These are phyloP conservation scores for Stenocarpella maydis DNA, from an alignment of 2,329 filamentous ascomycete genomes.

Conservation along the genomic window DNA sequence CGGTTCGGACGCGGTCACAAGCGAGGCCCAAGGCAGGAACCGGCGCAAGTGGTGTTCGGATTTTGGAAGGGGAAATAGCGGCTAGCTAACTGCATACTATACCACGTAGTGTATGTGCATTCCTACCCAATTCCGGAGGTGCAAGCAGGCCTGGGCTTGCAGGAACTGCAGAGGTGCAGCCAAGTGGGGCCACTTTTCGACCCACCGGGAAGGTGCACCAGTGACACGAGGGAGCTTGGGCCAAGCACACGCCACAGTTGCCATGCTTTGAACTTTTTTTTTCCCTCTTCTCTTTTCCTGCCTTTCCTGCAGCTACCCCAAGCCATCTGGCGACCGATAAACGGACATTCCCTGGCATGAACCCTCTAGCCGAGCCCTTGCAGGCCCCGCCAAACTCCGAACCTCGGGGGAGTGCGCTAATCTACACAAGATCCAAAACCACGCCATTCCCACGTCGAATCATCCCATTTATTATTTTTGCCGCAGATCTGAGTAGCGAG, in stretches of 20 bases:
- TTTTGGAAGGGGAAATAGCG: slow-evolving; percentile 16
- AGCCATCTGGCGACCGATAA: background rate
- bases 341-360: background rate
- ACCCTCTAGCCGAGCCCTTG: background rate
- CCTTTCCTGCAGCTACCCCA: background rate
- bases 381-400: slow-evolving; percentile 9
- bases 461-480: slow-evolving; percentile 17
- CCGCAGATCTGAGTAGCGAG: background rate
- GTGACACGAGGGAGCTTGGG: too few species aligned
- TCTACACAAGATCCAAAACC: slow-evolving; percentile 28
- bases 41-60: slow-evolving; percentile 33
- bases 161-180: background rate
- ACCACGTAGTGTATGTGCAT: too few species aligned
- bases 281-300: background rate
- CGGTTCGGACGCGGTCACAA: background rate
- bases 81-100: too few species aligned
- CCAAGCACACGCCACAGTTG: background rate
- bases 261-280: slow-evolving; percentile 19
- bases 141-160: background rate
- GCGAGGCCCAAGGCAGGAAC: slow-evolving; percentile 19
- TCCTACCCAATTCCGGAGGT: too few species aligned
- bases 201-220: background rate
- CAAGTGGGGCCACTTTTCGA: background rate
- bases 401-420: background rate
- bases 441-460: slow-evolving; percentile 29